Base-by-base conservation (phyloP, 1,284 basidiomycete genomes). In the Entoloma clypeatum region DNA sequence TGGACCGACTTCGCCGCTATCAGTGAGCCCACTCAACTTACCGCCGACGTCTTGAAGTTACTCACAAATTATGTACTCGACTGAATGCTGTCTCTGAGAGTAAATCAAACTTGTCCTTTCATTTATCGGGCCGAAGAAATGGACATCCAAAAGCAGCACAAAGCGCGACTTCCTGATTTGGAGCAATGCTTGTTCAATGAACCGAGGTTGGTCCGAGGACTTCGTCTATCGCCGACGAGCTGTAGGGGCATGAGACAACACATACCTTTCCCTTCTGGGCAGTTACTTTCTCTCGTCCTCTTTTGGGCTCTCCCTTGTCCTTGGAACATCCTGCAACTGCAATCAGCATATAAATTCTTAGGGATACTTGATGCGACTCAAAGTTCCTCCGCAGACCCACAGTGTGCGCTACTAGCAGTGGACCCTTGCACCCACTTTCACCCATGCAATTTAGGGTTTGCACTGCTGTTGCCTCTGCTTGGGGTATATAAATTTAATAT, bases 381-480 rank as follows among this genome's bases (percentile, higher is more conserved):
- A 48, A 48, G 50, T 50, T 48, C 44, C 45, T 27, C 35, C 35
- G 30, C 16, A 17, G 30, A 19, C 17, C 24, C 24, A n/a, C n/a
- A n/a, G n/a, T n/a, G n/a, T n/a, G n/a, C n/a, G n/a, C n/a, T 24
- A 21, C 25, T 39, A 36, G 23, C 32, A 2, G 31, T 18, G 18
- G 21, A 18, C 9, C 28, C 34, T 16, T 26, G 13, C 4, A 21
- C 14, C 21, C 28, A 18, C 21, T 22, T 16, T 34, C 6, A 14
- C 4, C 47, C 43, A 64, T 64, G 62, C 60, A 63, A 37, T 50
- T 57, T 50, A 56, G 44, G 39, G 22, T 53, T 43, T 41, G 58
- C 44, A 39, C 53, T 38, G 44, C 54, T 45, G 33, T 58, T 30
- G 14, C 60, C 46, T 43, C 59, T 28, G 51, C 55, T 25, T 59